Evolutionary conservation across 208 protist species (phyloP).

Genomic region (Leishmania lainsoni): DNA sequence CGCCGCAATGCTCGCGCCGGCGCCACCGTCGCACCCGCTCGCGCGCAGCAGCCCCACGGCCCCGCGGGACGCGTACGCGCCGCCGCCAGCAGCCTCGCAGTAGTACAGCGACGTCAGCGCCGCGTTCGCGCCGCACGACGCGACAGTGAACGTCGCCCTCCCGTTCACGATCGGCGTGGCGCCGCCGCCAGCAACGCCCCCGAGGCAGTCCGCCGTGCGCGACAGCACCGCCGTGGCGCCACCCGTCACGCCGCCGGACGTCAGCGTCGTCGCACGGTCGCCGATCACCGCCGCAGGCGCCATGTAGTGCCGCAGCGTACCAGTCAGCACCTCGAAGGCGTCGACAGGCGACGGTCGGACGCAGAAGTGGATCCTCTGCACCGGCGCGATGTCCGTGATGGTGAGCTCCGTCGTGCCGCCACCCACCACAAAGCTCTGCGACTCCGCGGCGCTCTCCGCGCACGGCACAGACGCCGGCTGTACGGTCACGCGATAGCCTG

Average conservation of each 20-base stretch:
- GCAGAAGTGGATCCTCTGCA: conserved; percentile 33
- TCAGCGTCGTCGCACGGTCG: conserved; percentile 35
- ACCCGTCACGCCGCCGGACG: conserved; percentile 24
- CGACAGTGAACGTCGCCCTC: conserved; percentile 40
- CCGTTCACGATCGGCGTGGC: conserved; percentile 22
- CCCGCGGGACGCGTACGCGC: conserved; percentile 40
- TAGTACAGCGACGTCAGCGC: conserved; percentile 44
- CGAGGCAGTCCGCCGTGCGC: conserved; percentile 33
- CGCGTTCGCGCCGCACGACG: conserved; percentile 34
- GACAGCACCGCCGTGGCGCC: conserved; percentile 41
- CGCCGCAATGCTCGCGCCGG: conserved; percentile 37
- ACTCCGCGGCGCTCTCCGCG: conserved; percentile 18
- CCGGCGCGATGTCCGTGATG: conserved; percentile 31
- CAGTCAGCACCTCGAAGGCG: conserved; percentile 32
- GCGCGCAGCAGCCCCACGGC: conserved; percentile 49
- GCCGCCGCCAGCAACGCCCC: conserved; percentile 33
- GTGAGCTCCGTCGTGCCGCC: conserved; percentile 16
- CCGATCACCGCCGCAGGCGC: conserved; percentile 53
- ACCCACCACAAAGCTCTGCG: conserved; percentile 36
- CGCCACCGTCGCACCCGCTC: conserved; percentile 33
- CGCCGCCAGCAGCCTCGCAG: conserved; percentile 56
- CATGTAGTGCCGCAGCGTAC: conserved; percentile 57
- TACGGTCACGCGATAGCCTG: conserved; percentile 13
- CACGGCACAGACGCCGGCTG: conserved; percentile 34
- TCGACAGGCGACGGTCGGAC: conserved; percentile 18